These are phyloP conservation scores for Westerdykella sp. DNA, from an alignment of 2,329 filamentous ascomycete genomes.

Conservation along the genomic window DNA sequence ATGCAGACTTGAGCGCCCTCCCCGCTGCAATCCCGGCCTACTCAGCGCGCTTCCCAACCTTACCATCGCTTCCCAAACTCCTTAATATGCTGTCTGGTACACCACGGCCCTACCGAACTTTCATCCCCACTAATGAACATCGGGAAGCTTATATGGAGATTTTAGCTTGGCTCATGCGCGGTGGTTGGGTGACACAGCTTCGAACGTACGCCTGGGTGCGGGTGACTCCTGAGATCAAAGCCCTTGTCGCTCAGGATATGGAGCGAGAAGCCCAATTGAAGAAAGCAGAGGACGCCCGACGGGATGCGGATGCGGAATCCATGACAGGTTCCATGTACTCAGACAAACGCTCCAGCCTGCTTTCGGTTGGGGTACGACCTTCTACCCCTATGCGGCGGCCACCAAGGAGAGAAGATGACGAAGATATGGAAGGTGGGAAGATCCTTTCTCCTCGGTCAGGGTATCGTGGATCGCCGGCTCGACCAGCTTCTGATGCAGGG, in stretches of 20 bases:
- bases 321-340: slow-evolving; percentile 23
- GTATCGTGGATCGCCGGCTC: slow-evolving; percentile 23
- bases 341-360: slow-evolving; percentile 26
- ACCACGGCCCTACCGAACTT: slow-evolving; percentile 73
- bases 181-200: slow-evolving; percentile 89
- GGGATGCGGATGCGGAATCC: slow-evolving; percentile 28
- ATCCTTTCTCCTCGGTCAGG: slow-evolving; percentile 20
- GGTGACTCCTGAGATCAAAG: slow-evolving; percentile 74
- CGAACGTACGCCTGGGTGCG: slow-evolving; percentile 87
- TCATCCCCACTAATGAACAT: slow-evolving; percentile 83
- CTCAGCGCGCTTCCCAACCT: slow-evolving; percentile 71
- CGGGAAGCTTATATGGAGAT: slow-evolving; percentile 84
- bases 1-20: slow-evolving; percentile 71
- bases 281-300: slow-evolving; percentile 23
- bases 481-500: slow-evolving; percentile 29
- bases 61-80: slow-evolving; percentile 79
- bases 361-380: slow-evolving; percentile 22
- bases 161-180: slow-evolving; percentile 85
- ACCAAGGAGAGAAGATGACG: slow-evolving; percentile 14
- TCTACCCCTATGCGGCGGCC: slow-evolving; percentile 25
- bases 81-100: slow-evolving; percentile 74
- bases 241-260: slow-evolving; percentile 70
- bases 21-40: slow-evolving; percentile 65
- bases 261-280: slow-evolving; percentile 37
- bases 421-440: slow-evolving; percentile 25